Evolutionary conservation across 257 asterid species (phyloP).

Genomic region (Nicotiana paniculata): DNA sequence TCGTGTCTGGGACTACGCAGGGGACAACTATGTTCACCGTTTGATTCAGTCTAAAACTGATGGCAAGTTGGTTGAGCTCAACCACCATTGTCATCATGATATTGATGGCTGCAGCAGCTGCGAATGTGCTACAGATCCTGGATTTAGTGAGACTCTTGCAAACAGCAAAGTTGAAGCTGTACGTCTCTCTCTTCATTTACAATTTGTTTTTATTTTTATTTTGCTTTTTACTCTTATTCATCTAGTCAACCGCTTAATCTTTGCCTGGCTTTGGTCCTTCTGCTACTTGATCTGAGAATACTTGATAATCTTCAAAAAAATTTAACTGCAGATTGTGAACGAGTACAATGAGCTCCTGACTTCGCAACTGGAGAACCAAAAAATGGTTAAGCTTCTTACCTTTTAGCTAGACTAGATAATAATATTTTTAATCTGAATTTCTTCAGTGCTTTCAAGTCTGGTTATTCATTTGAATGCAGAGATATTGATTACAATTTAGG

Average conservation of each 20-base stretch:
- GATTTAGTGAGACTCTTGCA: slow-evolving; percentile 40
- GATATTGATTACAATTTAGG: not conserved
- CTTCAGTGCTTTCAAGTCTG: not conserved
- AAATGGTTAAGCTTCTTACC: slow-evolving; percentile 40
- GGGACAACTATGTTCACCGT: slow-evolving; percentile 96
- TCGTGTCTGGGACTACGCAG: slow-evolving; percentile 95
- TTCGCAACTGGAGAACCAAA: slow-evolving; percentile 88
- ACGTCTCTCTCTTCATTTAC: slow-evolving; percentile 16
- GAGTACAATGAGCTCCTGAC: slow-evolving; percentile 92
- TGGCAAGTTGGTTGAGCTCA: slow-evolving; percentile 88
- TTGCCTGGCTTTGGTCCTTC: slow-evolving; percentile 4
- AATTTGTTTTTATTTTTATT: not conserved
- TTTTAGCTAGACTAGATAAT: not conserved
- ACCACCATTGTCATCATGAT: slow-evolving; percentile 47
- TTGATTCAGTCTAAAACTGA: slow-evolving; percentile 91
- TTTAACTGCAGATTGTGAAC: slow-evolving; percentile 62
- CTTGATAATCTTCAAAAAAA: slow-evolving; percentile 12
- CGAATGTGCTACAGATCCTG: slow-evolving; percentile 31
- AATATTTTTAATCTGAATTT: not conserved
- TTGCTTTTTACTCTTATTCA: slow-evolving; percentile 3
- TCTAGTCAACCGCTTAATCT: not conserved
- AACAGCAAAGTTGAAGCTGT: slow-evolving; percentile 80
- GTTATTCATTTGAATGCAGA: not conserved
- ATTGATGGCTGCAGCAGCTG: slow-evolving; percentile 43
- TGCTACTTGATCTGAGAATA: not conserved